Evolutionary conservation across 495 filamentous ascomycete genomes (phyloP).

Genomic region (Podospora sp.): DNA sequence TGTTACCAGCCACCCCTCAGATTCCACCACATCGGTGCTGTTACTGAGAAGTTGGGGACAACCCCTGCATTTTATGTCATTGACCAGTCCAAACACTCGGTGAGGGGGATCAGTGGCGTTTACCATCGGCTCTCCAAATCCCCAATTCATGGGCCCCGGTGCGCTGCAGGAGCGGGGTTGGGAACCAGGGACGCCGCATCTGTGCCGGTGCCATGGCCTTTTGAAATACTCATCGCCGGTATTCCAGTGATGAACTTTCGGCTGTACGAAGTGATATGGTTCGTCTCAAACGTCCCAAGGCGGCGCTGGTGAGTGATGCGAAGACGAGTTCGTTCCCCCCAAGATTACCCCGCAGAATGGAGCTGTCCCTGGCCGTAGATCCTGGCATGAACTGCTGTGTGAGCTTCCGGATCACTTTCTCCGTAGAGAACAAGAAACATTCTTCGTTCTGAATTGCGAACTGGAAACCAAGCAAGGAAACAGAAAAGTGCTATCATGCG

Average conservation of each 20-base stretch:
- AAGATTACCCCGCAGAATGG: not conserved
- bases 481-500: too few species aligned
- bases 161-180: not conserved
- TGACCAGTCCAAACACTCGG: not conserved
- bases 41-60: not conserved
- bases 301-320: not conserved
- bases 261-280: not conserved
- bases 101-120: conserved; percentile 11
- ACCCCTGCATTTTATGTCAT: not conserved
- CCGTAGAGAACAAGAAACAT: too few species aligned
- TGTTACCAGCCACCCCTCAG: not conserved
- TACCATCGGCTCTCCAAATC: conserved; percentile 19
- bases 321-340: not conserved
- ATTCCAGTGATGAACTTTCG: not conserved
- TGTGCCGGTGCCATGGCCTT: not conserved
- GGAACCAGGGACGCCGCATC: not conserved
- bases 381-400: too few species aligned
- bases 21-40: not conserved
- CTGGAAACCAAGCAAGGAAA: too few species aligned
- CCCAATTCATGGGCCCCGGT: not conserved
- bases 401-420: too few species aligned
- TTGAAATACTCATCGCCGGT: not conserved
- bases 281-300: not conserved
- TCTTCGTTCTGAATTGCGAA: too few species aligned
- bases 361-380: too few species aligned